Conservation (phyloP, 176 grass and related monocot species). For the Luzula sylvatica region DNA sequence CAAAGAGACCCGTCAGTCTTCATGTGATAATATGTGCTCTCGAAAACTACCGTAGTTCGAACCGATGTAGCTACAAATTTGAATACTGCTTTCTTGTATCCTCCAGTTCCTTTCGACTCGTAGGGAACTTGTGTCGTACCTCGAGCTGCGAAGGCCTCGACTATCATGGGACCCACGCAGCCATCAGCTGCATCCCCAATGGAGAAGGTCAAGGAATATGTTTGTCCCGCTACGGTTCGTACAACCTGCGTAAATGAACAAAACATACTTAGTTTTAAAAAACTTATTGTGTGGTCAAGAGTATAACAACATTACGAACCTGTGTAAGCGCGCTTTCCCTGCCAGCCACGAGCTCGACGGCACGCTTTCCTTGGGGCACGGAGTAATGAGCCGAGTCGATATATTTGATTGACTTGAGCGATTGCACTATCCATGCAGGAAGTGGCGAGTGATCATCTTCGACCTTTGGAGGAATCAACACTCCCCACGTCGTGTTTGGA, state of each 20-base stretch:
- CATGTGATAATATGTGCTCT: slow-evolving; percentile 78
- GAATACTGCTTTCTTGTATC: slow-evolving; percentile 59
- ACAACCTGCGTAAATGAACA: slow-evolving; percentile 36
- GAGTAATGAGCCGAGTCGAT: slow-evolving; percentile 70
- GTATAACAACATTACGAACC: slow-evolving; percentile 1
- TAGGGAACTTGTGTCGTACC: slow-evolving; percentile 52
- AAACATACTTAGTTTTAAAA: no score
- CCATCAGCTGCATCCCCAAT: slow-evolving; percentile 58
- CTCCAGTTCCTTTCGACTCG: slow-evolving; percentile 52
- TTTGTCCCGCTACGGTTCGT: slow-evolving; percentile 42
- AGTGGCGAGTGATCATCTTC: slow-evolving; percentile 93
- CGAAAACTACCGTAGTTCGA: slow-evolving; percentile 63
- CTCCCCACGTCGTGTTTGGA: slow-evolving; percentile 62
- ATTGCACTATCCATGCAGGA: slow-evolving; percentile 74
- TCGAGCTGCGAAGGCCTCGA: slow-evolving; percentile 57
- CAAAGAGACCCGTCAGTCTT: slow-evolving; percentile 79
- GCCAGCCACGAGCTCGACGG: slow-evolving; percentile 75
- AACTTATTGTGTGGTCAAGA: not conserved
- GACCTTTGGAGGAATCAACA: slow-evolving; percentile 77
- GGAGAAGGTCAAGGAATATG: slow-evolving; percentile 57
- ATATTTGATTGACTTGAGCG: slow-evolving; percentile 88
- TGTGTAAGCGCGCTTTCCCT: slow-evolving; percentile 64
- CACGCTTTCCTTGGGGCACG: slow-evolving; percentile 62
- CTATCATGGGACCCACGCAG: slow-evolving; percentile 51
- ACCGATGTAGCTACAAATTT: slow-evolving; percentile 36